These are phyloP conservation scores for Penstemon newberryi DNA, from an alignment of 257 asterid species.

Conservation along the genomic window DNA sequence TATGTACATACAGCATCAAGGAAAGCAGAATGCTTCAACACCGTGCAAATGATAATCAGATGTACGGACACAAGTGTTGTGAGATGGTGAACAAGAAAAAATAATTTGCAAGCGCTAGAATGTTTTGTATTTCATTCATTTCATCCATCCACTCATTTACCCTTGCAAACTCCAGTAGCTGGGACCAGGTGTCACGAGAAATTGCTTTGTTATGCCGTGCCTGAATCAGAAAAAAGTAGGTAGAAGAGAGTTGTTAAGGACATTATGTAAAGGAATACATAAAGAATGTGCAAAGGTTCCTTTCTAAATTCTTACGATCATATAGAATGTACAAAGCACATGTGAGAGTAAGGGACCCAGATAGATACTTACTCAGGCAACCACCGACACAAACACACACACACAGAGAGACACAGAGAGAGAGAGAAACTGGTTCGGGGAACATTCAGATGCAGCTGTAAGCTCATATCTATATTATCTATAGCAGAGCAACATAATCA, in stretches of 20 bases:
- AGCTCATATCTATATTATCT: no score
- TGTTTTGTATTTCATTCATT: background rate
- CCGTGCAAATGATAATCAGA: background rate
- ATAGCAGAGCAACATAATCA: no score
- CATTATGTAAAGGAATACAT: background rate
- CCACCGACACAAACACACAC: no score
- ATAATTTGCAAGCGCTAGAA: slow-evolving; percentile 4
- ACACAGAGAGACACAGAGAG: no score
- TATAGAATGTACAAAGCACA: no score
- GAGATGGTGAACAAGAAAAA: slow-evolving; percentile 2
- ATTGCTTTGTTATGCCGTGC: slow-evolving; percentile 96
- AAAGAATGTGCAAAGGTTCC: no score
- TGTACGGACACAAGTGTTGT: background rate
- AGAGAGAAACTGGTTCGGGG: no score
- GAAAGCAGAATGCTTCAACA: background rate
- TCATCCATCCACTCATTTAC: slow-evolving; percentile 38
- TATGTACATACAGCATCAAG: background rate
- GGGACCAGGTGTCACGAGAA: slow-evolving; percentile 98
- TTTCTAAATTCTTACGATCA: no score
- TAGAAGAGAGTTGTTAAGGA: background rate
- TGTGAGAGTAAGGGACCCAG: no score
- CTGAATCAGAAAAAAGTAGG: slow-evolving; percentile 44
- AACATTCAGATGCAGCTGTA: no score
- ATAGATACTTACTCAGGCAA: no score
- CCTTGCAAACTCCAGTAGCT: slow-evolving; percentile 93